Evolutionary conservation across 768 basidiomycete species (phyloP).

Genomic region (Pulveroboletus sp.): DNA sequence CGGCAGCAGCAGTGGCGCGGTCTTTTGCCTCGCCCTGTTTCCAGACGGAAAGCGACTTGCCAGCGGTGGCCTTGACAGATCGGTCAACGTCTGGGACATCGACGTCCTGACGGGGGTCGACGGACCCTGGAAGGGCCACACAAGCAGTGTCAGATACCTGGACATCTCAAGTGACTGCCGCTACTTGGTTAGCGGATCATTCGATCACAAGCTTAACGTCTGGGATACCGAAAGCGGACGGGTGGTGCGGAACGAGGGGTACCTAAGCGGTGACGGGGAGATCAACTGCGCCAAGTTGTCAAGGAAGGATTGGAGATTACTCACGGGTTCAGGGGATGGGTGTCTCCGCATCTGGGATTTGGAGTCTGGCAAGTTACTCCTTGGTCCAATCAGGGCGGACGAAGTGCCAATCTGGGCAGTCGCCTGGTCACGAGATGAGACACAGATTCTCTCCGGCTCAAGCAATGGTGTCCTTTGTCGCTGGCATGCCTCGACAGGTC

Average conservation of each 20-base stretch:
- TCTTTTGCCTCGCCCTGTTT: constrained; percentile 26
- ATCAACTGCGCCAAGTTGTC: constrained; percentile 30
- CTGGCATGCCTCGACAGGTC: constrained; percentile 22
- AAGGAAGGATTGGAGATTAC: constrained; percentile 20
- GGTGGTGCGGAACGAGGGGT: constrained; percentile 20
- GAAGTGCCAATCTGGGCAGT: constrained; percentile 26
- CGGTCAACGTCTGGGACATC: constrained; percentile 29
- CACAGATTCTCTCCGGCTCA: constrained; percentile 24
- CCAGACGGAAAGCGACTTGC: constrained; percentile 24
- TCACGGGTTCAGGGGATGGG: constrained; percentile 28
- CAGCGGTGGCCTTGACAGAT: constrained; percentile 29
- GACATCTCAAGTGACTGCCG: constrained; percentile 27
- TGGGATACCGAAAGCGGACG: constrained; percentile 27
- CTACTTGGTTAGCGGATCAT: constrained; percentile 28
- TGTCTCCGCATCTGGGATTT: constrained; percentile 28
- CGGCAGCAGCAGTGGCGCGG: constrained; percentile 16
- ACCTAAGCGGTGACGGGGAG: constrained; percentile 19
- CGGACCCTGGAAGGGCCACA: constrained; percentile 23
- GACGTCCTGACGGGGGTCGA: constrained; percentile 15
- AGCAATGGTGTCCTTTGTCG: constrained; percentile 21
- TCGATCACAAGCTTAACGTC: constrained; percentile 29
- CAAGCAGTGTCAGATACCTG: constrained; percentile 26
- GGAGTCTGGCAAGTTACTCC: constrained; percentile 23
- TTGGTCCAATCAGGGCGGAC: constrained; percentile 23
- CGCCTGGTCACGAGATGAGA: constrained; percentile 29